Percentiles rank a stretch among this genome's conserved stretches.
phyloP scores from a whole-genome alignment of 169 alveolate species.

The Prorocentrum cordatum region DNA sequence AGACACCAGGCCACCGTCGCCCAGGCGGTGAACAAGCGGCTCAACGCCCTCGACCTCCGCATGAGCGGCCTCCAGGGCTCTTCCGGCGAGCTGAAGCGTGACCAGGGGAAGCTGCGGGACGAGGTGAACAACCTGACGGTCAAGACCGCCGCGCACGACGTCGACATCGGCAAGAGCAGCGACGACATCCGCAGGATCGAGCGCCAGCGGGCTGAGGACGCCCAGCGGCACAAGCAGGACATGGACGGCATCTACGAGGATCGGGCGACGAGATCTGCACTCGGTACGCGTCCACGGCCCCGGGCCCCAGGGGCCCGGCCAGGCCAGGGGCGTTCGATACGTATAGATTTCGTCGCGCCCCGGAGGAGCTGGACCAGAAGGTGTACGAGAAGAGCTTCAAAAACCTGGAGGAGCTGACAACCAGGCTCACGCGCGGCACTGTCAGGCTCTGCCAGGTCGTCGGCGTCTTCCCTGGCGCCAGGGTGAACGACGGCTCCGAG shows the following conservation, averaged over 20 bases:
- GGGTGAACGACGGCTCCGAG: conserved; percentile 66
- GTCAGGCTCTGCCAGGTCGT: conserved; percentile 64
- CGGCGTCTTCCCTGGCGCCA: conserved; percentile 66
- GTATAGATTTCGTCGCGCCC: neutral
- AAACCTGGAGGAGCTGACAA: conserved; percentile 47
- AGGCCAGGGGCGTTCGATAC: neutral
- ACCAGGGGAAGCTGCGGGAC: conserved; percentile 49
- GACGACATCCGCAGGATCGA: conserved; percentile 61
- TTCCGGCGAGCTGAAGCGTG: conserved; percentile 23
- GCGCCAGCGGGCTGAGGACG: conserved; percentile 38
- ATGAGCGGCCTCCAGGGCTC: conserved; percentile 44
- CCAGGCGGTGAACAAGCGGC: conserved; percentile 33
- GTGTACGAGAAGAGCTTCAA: conserved; percentile 68
- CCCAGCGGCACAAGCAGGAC: conserved; percentile 65
- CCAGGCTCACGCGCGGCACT: conserved; percentile 65
- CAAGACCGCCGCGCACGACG: conserved; percentile 62
- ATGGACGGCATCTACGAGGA: conserved; percentile 64
- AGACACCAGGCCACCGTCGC: conserved; percentile 52
- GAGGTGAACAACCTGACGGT: conserved; percentile 66
- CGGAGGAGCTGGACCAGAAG: conserved; percentile 65
- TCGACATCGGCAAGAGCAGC: conserved; percentile 58
- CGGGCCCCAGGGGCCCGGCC: too few relatives aligned
- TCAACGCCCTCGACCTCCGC: conserved; percentile 63
- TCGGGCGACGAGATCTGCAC: too few relatives aligned
- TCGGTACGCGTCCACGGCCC: too few relatives aligned